Evolutionary conservation across 805 yeast species (phyloP).

Genomic region (Starmera amethionina): DNA sequence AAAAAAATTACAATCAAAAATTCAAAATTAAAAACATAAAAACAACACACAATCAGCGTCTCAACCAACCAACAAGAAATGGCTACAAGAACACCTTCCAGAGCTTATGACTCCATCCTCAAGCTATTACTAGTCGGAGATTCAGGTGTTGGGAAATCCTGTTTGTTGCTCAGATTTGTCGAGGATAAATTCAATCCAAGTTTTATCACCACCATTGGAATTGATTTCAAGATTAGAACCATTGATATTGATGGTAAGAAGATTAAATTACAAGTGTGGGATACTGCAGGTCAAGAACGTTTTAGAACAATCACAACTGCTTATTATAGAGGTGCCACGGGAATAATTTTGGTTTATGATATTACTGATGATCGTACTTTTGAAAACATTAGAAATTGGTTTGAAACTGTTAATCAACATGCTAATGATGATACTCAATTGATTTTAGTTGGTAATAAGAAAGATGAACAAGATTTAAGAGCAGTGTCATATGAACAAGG

Average conservation of each 20-base stretch:
- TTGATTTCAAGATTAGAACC: conserved; percentile 95
- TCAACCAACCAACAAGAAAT: conserved; percentile 1
- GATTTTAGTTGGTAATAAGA: conserved; percentile 91
- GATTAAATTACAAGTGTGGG: conserved; percentile 94
- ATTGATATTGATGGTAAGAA: conserved; percentile 88
- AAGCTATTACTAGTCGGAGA: conserved; percentile 91
- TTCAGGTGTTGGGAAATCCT: conserved; percentile 94
- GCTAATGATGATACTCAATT: conserved; percentile 95
- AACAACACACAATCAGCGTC: too few species aligned
- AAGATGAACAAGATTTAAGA: conserved; percentile 82
- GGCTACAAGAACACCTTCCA: conserved; percentile 54
- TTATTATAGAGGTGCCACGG: conserved; percentile 84
- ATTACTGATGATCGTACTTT: conserved; percentile 87
- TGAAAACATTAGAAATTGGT: conserved; percentile 91
- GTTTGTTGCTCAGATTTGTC: conserved; percentile 85
- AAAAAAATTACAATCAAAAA: too few species aligned
- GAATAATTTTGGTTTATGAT: conserved; percentile 75
- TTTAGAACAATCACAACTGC: conserved; percentile 93
- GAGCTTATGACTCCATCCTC: conserved; percentile 83
- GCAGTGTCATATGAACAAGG: conserved; percentile 89
- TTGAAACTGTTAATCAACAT: conserved; percentile 88
- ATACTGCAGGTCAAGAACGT: conserved; percentile 96
- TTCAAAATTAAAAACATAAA: too few species aligned
- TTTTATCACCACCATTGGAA: conserved; percentile 95
- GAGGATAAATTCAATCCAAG: conserved; percentile 96